phyloP scores from a whole-genome alignment of 2,329 filamentous ascomycete genomes.

The Colletotrichum abscissum region DNA sequence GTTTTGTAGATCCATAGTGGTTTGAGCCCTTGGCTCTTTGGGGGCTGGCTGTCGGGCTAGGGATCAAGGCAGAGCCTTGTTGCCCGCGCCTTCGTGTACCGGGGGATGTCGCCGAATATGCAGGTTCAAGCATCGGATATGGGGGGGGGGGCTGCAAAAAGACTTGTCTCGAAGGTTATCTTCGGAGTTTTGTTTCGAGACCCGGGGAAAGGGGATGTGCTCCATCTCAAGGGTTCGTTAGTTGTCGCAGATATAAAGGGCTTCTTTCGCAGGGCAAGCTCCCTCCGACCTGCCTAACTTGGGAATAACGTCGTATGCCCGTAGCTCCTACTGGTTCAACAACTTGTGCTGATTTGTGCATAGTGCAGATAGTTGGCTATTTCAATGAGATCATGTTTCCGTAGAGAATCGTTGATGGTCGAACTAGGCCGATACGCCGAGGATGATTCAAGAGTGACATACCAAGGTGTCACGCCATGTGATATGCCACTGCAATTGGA shows the following conservation, averaged over 20 bases:
- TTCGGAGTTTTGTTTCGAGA: slow-evolving; percentile 29
- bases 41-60: neutral
- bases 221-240: slow-evolving; percentile 1
- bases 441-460: neutral
- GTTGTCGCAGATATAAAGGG: slow-evolving; percentile 26
- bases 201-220: neutral
- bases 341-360: slow-evolving; percentile 11
- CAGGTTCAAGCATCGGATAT: slow-evolving; percentile 20
- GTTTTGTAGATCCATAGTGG: slow-evolving; percentile 4
- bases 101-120: slow-evolving; percentile 18
- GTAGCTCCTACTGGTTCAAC: neutral
- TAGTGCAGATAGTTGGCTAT: too few species aligned
- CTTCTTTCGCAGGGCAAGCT: neutral
- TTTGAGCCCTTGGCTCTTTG: neutral
- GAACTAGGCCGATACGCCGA: neutral
- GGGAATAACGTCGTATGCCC: slow-evolving; percentile 15
- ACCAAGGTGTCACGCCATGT: neutral
- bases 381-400: neutral
- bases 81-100: neutral
- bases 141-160: neutral
- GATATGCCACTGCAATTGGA: neutral
- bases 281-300: slow-evolving; percentile 6
- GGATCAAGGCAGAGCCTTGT: neutral
- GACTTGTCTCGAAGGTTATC: slow-evolving; percentile 27
- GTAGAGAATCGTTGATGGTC: neutral